phyloP scores from a whole-genome alignment of 129 eudicot species.

The Solidago caesia region DNA sequence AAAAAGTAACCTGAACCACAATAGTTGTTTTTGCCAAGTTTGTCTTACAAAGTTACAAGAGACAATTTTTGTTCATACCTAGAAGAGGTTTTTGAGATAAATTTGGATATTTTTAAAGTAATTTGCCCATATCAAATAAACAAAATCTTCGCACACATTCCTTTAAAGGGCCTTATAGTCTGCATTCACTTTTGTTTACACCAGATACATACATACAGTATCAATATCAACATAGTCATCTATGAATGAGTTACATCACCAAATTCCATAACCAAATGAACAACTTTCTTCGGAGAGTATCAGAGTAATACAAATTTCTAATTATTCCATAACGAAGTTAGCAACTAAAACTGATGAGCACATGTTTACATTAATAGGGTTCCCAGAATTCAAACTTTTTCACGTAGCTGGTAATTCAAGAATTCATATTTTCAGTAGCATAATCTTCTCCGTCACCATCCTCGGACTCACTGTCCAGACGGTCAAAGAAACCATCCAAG shows the following conservation, averaged over 20 bases:
- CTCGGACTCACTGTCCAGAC: conserved; percentile 37
- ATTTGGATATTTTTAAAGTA: too few relatives aligned
- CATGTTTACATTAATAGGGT: neutral
- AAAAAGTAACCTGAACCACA: too few relatives aligned
- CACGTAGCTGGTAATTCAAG: neutral
- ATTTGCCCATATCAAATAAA: too few relatives aligned
- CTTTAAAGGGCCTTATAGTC: neutral
- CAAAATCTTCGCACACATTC: too few relatives aligned
- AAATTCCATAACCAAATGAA: neutral
- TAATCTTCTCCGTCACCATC: conserved; percentile 16
- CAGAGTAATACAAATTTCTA: neutral
- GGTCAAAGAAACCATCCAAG: conserved; percentile 57
- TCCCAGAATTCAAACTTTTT: neutral
- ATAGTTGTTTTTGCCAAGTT: too few relatives aligned
- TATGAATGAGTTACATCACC: conserved; percentile 1
- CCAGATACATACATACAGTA: neutral
- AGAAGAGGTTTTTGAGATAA: too few relatives aligned
- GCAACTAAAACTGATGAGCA: neutral
- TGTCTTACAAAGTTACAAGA: too few relatives aligned
- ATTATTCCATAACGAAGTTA: conserved; percentile 12
- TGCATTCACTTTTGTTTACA: neutral
- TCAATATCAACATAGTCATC: conserved; percentile 11
- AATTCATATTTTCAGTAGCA: neutral
- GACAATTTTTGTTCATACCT: too few relatives aligned
- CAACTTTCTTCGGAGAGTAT: neutral